Percentiles rank a stretch among this genome's conserved stretches.
Conservation (phyloP, 1,284 basidiomycete species). For the Ceratobasidium sp. region DNA sequence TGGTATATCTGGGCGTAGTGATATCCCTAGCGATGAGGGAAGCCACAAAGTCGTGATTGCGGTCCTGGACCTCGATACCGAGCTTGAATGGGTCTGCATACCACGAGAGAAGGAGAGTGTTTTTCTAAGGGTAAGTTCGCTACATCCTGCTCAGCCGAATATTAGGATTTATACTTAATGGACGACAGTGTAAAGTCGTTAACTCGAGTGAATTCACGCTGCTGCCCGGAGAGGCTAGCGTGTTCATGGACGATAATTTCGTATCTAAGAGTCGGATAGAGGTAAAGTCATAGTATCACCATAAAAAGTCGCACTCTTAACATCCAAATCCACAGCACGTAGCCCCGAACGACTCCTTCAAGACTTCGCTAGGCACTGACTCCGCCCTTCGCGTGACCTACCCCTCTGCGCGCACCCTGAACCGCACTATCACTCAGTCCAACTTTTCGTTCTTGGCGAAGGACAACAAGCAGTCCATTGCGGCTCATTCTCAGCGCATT, state of each 20-base stretch:
- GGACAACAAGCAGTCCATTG: conserved; percentile 48
- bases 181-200: conserved; percentile 49
- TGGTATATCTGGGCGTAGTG: conserved; percentile 45
- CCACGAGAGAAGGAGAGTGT: conserved; percentile 44
- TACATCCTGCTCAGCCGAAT: background rate
- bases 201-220: conserved; percentile 51
- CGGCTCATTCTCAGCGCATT: conserved; percentile 51
- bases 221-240: conserved; percentile 51
- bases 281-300: background rate
- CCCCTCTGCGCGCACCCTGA: conserved; percentile 49
- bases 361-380: conserved; percentile 48
- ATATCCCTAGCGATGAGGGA: conserved; percentile 47
- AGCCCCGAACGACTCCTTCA: conserved; percentile 47
- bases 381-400: conserved; percentile 51
- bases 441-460: conserved; percentile 42
- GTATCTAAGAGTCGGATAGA: conserved; percentile 51
- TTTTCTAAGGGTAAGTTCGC: conserved; percentile 35
- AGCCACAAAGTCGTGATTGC: conserved; percentile 48
- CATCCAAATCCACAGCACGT: conserved; percentile 25
- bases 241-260: conserved; percentile 53
- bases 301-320: background rate
- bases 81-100: conserved; percentile 40
- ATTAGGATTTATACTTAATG: background rate
- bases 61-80: conserved; percentile 28
- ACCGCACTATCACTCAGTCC: conserved; percentile 47